phyloP scores from a whole-genome alignment of 768 basidiomycete genomes.

The Amylocystis lapponica region DNA sequence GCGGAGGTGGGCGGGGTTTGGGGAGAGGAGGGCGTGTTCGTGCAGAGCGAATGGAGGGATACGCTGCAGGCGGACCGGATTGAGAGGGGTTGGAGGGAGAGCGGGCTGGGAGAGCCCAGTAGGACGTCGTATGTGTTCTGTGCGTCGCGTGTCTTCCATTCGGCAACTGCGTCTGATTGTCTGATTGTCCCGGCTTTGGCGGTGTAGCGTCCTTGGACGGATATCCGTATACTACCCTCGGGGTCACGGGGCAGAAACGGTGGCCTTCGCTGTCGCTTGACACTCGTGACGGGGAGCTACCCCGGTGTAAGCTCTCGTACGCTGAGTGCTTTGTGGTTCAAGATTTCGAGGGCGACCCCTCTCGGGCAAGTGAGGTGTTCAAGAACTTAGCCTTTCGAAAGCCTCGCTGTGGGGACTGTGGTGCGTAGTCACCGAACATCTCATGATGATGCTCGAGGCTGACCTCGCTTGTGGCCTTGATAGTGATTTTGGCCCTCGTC shows the following conservation, averaged over 20 bases:
- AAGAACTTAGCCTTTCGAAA: conserved; percentile 27
- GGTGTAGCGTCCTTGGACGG: conserved; percentile 26
- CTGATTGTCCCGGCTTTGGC: background rate
- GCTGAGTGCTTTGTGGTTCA: background rate
- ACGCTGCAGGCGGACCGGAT: conserved; percentile 14
- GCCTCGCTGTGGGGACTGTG: conserved; percentile 30
- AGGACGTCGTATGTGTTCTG: conserved; percentile 16
- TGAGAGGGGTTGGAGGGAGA: conserved; percentile 8
- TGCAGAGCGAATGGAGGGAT: conserved; percentile 11
- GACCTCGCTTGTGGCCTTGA: background rate
- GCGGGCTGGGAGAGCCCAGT: conserved; percentile 8
- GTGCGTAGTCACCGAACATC: conserved; percentile 4
- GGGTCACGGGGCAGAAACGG: conserved; percentile 3
- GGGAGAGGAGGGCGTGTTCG: conserved; percentile 9
- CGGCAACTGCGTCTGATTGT: too few relatives aligned
- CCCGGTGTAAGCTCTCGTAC: conserved; percentile 1
- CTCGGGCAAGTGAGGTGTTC: conserved; percentile 21
- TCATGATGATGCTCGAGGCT: background rate
- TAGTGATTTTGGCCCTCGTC: conserved; percentile 28
- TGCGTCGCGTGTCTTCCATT: conserved; percentile 3
- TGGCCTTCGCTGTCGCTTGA: conserved; percentile 12
- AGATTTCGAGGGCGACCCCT: background rate
- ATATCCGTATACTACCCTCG: conserved; percentile 24
- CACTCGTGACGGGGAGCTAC: background rate
- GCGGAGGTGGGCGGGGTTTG: conserved; percentile 24